These are phyloP conservation scores for Collybiopsis luxurians DNA, from an alignment of 768 basidiomycete genomes.

Conservation along the genomic window DNA sequence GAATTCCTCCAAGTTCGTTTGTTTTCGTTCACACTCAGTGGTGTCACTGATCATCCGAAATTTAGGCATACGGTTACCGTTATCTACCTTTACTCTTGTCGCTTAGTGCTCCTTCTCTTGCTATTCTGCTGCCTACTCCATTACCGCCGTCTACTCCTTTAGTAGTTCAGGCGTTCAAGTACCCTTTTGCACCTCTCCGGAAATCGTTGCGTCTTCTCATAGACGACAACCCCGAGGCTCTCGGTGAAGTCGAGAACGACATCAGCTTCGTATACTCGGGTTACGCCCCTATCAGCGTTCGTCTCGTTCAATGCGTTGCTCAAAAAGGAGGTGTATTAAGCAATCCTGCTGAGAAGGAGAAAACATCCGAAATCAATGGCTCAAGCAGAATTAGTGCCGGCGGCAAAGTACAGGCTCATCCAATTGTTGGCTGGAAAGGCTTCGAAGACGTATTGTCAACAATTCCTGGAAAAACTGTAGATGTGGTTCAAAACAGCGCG, in stretches of 20 bases:
- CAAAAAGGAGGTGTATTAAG: slow-evolving; percentile 89
- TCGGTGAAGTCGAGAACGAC: slow-evolving; percentile 87
- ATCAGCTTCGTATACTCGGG: slow-evolving; percentile 97
- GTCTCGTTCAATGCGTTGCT: slow-evolving; percentile 89
- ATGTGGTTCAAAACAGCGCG: slow-evolving; percentile 55
- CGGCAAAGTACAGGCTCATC: slow-evolving; percentile 77
- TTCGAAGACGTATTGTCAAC: slow-evolving; percentile 86
- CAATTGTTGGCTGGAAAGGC: slow-evolving; percentile 95
- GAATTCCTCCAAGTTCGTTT: slow-evolving; percentile 75
- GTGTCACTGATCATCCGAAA: slow-evolving; percentile 8
- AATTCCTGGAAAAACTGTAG: slow-evolving; percentile 86
- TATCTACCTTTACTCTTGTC: slow-evolving; percentile 67
- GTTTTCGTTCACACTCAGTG: slow-evolving; percentile 14
- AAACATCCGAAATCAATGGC: slow-evolving; percentile 14
- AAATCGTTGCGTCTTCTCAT: slow-evolving; percentile 90
- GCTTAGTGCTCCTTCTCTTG: slow-evolving; percentile 62
- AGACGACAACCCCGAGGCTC: slow-evolving; percentile 75
- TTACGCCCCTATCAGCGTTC: slow-evolving; percentile 89
- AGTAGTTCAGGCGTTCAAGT: slow-evolving; percentile 46
- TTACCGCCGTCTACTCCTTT: slow-evolving; percentile 50
- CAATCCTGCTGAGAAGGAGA: slow-evolving; percentile 68
- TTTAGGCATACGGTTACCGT: slow-evolving; percentile 74
- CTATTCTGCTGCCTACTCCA: slow-evolving; percentile 65
- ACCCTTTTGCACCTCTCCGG: slow-evolving; percentile 69
- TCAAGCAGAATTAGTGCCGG: slow-evolving; percentile 24